phyloP scores from a whole-genome alignment of 164 flowering plant genomes.

The Nymphaea thermarum region DNA sequence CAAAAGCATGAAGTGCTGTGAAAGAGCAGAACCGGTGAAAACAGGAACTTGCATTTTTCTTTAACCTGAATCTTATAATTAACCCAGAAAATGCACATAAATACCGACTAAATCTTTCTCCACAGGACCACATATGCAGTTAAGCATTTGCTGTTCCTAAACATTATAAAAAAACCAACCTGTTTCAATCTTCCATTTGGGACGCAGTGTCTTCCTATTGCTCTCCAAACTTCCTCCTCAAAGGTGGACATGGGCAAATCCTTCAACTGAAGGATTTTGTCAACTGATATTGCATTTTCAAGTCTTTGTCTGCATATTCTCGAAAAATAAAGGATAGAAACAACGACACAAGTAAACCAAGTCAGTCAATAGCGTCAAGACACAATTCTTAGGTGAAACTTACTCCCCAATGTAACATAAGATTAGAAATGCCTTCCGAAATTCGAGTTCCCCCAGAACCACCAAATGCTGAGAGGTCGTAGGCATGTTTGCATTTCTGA shows the following conservation, averaged over 20 bases:
- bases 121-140: no score
- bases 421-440: conserved; percentile 38
- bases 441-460: conserved; percentile 43
- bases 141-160: no score
- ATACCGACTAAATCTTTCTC: no score
- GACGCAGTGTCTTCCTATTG: conserved; percentile 14
- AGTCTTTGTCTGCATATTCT: conserved; percentile 22
- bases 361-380: background rate
- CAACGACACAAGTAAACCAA: background rate
- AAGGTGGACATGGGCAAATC: conserved; percentile 19
- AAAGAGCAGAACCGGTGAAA: no score
- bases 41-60: no score
- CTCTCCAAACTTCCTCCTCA: conserved; percentile 31
- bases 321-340: background rate
- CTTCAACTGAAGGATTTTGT: conserved; percentile 15
- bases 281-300: conserved; percentile 21
- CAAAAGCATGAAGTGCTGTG: no score
- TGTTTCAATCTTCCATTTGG: conserved; percentile 1
- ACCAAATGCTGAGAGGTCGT: conserved; percentile 10
- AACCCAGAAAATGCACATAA: no score
- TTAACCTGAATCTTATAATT: no score
- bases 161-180: no score
- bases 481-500: background rate
- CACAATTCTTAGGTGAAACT: conserved; percentile 1
- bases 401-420: conserved; percentile 46